A percentile compares a stretch with the other conserved stretches of the same genome.
Conservation (phyloP, 176 grass and related monocot genomes). For the Juncus effusus region DNA sequence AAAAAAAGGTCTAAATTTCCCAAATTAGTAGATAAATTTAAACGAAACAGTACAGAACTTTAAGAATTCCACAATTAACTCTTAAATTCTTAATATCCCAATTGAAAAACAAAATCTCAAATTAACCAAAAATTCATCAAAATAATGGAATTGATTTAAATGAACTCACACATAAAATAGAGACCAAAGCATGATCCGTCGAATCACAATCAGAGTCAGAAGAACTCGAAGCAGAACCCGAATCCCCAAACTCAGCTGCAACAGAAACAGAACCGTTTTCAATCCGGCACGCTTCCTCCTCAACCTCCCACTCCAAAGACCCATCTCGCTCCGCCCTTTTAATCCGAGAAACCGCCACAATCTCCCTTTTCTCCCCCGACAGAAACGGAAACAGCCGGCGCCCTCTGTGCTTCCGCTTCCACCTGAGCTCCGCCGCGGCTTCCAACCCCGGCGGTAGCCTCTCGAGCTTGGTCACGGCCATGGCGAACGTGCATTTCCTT, state of each 20-base stretch:
- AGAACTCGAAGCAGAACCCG: not conserved
- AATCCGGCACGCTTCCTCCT: slow-evolving; percentile 27
- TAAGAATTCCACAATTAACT: too few relatives aligned
- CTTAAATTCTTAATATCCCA: too few relatives aligned
- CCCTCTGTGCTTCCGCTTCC: slow-evolving; percentile 28
- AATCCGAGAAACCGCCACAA: not conserved
- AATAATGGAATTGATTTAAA: not conserved
- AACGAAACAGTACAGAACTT: not conserved
- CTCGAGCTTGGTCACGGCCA: slow-evolving; percentile 50
- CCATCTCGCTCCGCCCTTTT: slow-evolving; percentile 33
- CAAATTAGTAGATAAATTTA: not conserved
- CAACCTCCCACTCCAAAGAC: slow-evolving; percentile 42
- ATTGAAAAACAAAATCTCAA: too few relatives aligned
- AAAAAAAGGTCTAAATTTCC: too few relatives aligned
- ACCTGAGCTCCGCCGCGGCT: slow-evolving; percentile 59
- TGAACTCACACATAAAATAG: slow-evolving; percentile 70
- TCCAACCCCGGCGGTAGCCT: slow-evolving; percentile 30
- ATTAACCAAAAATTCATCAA: not conserved
- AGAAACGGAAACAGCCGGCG: slow-evolving; percentile 33
- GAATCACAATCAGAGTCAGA: slow-evolving; percentile 18
- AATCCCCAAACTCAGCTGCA: slow-evolving; percentile 19
- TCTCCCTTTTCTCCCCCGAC: slow-evolving; percentile 25
- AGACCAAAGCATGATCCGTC: slow-evolving; percentile 40
- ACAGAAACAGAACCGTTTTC: slow-evolving; percentile 6
- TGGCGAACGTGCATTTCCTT: slow-evolving; percentile 35